These are phyloP conservation scores for Musa acuminata DNA, from an alignment of 176 grass and related monocot species.

Conservation along the genomic window DNA sequence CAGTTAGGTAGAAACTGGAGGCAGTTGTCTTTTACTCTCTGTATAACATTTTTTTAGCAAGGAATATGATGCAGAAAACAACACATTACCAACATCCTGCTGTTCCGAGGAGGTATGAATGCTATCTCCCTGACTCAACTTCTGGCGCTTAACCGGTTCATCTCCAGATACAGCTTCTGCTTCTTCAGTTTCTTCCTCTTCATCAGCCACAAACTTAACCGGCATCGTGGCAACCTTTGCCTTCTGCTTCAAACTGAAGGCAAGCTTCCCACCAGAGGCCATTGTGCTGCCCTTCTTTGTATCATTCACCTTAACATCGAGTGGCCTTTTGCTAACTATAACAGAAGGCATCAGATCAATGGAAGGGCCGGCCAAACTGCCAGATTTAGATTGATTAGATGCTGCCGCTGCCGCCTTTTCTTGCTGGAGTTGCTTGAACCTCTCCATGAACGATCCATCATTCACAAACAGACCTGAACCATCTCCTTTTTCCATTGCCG, in stretches of 20 bases:
- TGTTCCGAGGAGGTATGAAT: constrained; percentile 7
- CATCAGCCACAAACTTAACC: constrained; percentile 48
- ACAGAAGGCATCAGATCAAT: constrained; percentile 16
- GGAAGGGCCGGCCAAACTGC: constrained; percentile 7
- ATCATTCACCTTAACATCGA: constrained; percentile 31
- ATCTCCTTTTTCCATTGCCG: constrained; percentile 33
- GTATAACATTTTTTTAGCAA: neutral
- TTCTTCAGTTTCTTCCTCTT: constrained; percentile 38
- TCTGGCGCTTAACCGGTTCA: constrained; percentile 45
- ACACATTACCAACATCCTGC: constrained; percentile 74
- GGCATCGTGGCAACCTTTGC: constrained; percentile 42
- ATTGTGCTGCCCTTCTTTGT: constrained; percentile 35
- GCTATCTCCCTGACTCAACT: constrained; percentile 25
- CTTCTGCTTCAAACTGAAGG: constrained; percentile 89
- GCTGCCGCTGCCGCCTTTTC: constrained; percentile 25
- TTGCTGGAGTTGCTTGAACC: constrained; percentile 88
- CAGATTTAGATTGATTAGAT: constrained; percentile 1
- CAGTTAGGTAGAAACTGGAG: neutral
- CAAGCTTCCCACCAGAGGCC: constrained; percentile 49
- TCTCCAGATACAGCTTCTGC: constrained; percentile 16
- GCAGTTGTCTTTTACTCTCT: neutral
- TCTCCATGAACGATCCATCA: constrained; percentile 95
- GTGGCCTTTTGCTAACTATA: constrained; percentile 43
- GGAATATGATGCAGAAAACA: constrained; percentile 27
- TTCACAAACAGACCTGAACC: constrained; percentile 60